Evolutionary conservation across 306 rosid species (phyloP).

Genomic region (Medicago ruthenica): DNA sequence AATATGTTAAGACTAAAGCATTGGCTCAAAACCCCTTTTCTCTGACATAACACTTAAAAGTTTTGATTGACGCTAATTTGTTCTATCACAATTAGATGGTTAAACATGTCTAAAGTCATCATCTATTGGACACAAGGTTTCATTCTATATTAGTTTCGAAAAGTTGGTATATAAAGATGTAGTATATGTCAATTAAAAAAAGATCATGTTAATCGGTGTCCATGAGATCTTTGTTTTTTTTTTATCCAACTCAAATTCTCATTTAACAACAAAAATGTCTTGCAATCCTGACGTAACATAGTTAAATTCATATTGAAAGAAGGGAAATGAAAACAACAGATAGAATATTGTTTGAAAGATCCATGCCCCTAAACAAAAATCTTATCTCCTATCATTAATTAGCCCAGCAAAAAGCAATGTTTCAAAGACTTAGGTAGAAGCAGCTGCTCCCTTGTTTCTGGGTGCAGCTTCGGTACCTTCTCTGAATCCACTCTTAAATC

Average conservation of each 20-base stretch:
- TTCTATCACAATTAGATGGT: no score
- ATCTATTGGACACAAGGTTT: no score
- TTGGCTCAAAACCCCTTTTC: no score
- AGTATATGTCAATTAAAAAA: no score
- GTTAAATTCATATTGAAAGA: constrained; percentile 45
- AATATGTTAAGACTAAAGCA: no score
- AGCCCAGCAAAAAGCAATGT: constrained; percentile 36
- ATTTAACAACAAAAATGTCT: constrained; percentile 42
- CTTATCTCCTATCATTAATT: constrained; percentile 42
- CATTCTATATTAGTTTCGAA: no score
- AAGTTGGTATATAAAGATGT: no score
- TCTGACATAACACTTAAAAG: no score
- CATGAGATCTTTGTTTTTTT: no score
- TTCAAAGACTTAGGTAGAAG: constrained; percentile 61
- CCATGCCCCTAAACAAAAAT: constrained; percentile 33
- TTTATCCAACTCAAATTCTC: constrained; percentile 40
- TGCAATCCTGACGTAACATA: constrained; percentile 44
- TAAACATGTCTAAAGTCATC: no score
- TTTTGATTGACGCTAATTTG: no score
- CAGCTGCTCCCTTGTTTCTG: constrained; percentile 86
- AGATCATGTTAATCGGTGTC: no score
- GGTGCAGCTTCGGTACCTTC: constrained; percentile 97
- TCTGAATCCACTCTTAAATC: constrained; percentile 99
- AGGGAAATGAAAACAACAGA: constrained; percentile 36
- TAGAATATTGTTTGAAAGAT: constrained; percentile 25